Conservation (phyloP, 75 land plant species). For the Ceratopteris richardii region DNA sequence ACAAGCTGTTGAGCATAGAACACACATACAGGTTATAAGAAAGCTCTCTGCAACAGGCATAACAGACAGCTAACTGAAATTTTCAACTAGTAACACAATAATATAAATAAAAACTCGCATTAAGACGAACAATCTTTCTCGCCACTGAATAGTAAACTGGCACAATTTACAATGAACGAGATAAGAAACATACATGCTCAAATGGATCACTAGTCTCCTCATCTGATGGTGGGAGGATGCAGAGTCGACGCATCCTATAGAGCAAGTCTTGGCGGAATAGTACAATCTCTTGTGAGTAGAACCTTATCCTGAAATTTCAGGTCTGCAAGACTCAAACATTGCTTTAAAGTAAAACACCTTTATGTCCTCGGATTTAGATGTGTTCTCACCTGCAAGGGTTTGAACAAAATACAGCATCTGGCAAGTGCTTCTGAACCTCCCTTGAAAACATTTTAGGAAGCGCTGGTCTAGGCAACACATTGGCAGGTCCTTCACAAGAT, state of each 20-base stretch:
- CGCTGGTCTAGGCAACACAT: slow-evolving; percentile 75
- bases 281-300: slow-evolving; percentile 90
- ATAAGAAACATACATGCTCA: slow-evolving; percentile 60
- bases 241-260: slow-evolving; percentile 86
- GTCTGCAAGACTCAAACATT: neutral
- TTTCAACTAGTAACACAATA: too few relatives aligned
- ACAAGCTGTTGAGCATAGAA: slow-evolving; percentile 59
- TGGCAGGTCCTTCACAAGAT: slow-evolving; percentile 67
- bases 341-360: slow-evolving; percentile 1
- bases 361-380: too few relatives aligned
- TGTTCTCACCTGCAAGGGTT: slow-evolving; percentile 90
- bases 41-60: too few relatives aligned
- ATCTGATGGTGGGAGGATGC: slow-evolving; percentile 69
- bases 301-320: slow-evolving; percentile 63
- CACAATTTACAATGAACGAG: too few relatives aligned
- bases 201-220: slow-evolving; percentile 94
- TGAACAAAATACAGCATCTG: slow-evolving; percentile 74
- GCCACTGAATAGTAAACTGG: too few relatives aligned
- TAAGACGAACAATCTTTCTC: too few relatives aligned
- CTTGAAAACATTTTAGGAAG: slow-evolving; percentile 81
- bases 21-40: neutral
- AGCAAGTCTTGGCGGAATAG: slow-evolving; percentile 93
- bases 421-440: slow-evolving; percentile 73
- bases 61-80: too few relatives aligned
- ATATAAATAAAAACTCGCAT: too few relatives aligned